These are phyloP conservation scores for Aquilaria sinensis DNA, from an alignment of 345 rosid species.

Conservation along the genomic window DNA sequence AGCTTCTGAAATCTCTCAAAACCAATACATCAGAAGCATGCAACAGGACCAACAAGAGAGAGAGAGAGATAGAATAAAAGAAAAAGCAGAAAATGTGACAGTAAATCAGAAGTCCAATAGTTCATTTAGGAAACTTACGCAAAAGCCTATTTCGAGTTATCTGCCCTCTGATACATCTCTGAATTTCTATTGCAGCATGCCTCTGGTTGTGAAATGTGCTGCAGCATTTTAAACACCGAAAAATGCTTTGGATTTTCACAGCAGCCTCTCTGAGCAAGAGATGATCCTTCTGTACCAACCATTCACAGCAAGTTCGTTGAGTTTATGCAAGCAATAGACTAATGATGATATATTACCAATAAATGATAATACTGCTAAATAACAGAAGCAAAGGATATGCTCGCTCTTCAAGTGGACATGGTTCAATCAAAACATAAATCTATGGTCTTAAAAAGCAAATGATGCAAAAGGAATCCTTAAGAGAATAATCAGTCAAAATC, in stretches of 20 bases:
- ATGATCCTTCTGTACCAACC: constrained; percentile 51
- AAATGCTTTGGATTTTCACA: constrained; percentile 48
- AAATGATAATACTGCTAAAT: background rate
- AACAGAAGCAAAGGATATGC: constrained; percentile 1
- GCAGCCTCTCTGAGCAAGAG: constrained; percentile 38
- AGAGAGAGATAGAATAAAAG: no score
- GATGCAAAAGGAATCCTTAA: no score
- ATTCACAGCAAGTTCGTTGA: constrained; percentile 56
- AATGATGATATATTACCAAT: constrained; percentile 2
- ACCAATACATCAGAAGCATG: background rate
- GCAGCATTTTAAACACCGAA: constrained; percentile 32
- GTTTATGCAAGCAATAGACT: constrained; percentile 15
- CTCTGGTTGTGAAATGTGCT: constrained; percentile 28
- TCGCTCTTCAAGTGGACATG: background rate
- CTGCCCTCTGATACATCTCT: constrained; percentile 49
- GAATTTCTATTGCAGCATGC: constrained; percentile 55
- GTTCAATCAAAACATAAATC: background rate
- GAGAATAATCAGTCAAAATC: no score
- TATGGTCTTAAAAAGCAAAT: no score
- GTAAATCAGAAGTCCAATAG: constrained; percentile 1
- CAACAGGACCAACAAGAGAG: no score
- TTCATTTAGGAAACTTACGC: constrained; percentile 33
- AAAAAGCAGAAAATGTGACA: no score
- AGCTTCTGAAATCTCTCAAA: constrained; percentile 33
- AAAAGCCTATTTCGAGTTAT: constrained; percentile 47